These are phyloP conservation scores for Camelina hispida DNA, from an alignment of 345 rosid genomes.

Conservation along the genomic window DNA sequence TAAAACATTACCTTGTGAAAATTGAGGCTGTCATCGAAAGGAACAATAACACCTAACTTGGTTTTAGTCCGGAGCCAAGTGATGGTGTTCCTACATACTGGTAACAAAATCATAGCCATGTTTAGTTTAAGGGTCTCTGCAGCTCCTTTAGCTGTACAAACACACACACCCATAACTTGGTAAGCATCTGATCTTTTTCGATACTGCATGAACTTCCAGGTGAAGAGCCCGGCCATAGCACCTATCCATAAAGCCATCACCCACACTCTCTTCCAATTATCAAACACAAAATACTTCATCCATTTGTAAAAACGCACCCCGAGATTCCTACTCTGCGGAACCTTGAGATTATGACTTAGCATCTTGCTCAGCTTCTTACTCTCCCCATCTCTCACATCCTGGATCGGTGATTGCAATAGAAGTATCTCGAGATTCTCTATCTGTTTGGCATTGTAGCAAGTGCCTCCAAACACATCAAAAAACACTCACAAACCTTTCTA, in stretches of 20 bases:
- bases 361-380: conserved; percentile 59
- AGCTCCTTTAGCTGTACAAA: conserved; percentile 79
- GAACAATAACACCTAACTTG: conserved; percentile 59
- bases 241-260: conserved; percentile 69
- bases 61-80: conserved; percentile 85
- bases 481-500: conserved; percentile 27
- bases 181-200: conserved; percentile 52
- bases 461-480: conserved; percentile 37
- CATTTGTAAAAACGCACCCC: conserved; percentile 44
- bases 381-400: conserved; percentile 54
- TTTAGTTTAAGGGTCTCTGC: conserved; percentile 81
- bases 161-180: conserved; percentile 67
- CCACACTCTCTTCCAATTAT: conserved; percentile 87
- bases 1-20: conserved; percentile 69
- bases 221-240: conserved; percentile 61
- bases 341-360: conserved; percentile 76
- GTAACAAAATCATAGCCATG: conserved; percentile 76
- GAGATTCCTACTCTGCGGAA: conserved; percentile 51
- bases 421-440: conserved; percentile 67
- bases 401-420: conserved; percentile 58
- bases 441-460: conserved; percentile 49
- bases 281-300: conserved; percentile 59
- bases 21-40: conserved; percentile 82
- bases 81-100: conserved; percentile 78
- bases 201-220: conserved; percentile 66